A percentile compares a stretch with the other conserved stretches of the same genome.
Conservation (phyloP, 352 stramenopile genomes). For the Blastocystis sp. region DNA sequence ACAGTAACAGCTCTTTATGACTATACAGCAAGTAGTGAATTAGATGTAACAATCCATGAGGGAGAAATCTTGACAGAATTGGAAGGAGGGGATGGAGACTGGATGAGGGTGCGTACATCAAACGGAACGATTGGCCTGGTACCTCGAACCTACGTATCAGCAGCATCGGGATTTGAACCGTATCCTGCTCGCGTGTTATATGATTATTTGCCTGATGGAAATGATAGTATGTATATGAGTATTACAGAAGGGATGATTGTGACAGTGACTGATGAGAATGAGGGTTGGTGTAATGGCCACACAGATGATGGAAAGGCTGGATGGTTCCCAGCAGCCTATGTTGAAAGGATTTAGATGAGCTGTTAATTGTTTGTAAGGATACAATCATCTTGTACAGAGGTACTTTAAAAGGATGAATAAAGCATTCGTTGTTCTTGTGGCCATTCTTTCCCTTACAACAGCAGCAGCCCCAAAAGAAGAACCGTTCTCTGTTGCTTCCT, state of each 20-base stretch:
- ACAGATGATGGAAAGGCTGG: neutral
- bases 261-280: neutral
- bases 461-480: neutral
- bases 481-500: constrained; percentile 7
- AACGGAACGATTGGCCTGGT: constrained; percentile 8
- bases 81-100: constrained; percentile 1
- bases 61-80: neutral
- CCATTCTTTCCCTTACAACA: neutral
- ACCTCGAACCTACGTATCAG: constrained; percentile 16
- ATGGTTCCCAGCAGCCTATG: neutral
- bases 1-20: constrained; percentile 6
- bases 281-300: neutral
- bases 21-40: neutral
- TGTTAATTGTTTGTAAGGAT: neutral
- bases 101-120: constrained; percentile 6
- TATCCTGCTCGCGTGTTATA: constrained; percentile 2
- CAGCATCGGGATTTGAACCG: neutral
- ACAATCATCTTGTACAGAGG: neutral
- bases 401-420: neutral
- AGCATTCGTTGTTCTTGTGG: neutral
- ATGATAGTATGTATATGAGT: neutral
- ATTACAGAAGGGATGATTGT: neutral
- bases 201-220: neutral
- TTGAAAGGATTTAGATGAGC: constrained; percentile 1
- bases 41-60: constrained; percentile 9